Evolutionary conservation across 169 alveolate genomes (phyloP).

Genomic region (Amoebophrya sp.): DNA sequence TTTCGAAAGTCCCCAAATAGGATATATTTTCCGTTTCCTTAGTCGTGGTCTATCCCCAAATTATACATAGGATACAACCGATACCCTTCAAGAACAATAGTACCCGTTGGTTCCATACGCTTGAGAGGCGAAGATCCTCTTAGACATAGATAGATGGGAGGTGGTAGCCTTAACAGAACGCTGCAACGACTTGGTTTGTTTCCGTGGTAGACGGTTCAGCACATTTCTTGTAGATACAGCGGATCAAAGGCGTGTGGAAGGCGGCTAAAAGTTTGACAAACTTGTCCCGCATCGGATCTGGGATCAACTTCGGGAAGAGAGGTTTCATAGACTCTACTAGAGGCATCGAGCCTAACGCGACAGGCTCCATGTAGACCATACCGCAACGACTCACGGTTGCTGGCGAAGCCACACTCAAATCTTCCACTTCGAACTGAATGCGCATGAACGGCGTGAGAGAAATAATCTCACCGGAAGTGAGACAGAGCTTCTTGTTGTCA

Average conservation of each 20-base stretch:
- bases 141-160: too few species aligned
- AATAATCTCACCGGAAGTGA: conserved; percentile 85
- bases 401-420: conserved; percentile 75
- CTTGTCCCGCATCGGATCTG: neutral
- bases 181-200: conserved; percentile 37
- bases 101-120: too few species aligned
- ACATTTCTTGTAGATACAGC: conserved; percentile 40
- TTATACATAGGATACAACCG: too few species aligned
- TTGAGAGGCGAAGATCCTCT: too few species aligned
- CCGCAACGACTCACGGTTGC: conserved; percentile 82
- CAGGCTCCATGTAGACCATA: conserved; percentile 89
- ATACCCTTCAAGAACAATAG: too few species aligned
- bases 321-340: conserved; percentile 55
- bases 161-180: too few species aligned
- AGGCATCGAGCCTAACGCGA: conserved; percentile 70
- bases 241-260: conserved; percentile 40
- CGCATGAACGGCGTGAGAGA: conserved; percentile 84
- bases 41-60: too few species aligned
- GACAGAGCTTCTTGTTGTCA: conserved; percentile 86
- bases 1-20: too few species aligned
- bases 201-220: neutral
- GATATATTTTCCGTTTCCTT: too few species aligned
- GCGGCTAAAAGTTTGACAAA: neutral
- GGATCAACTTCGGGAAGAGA: neutral
- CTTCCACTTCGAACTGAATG: conserved; percentile 72